Conservation (phyloP, 2,329 filamentous ascomycete species). For the Venturiaceae sp. region DNA sequence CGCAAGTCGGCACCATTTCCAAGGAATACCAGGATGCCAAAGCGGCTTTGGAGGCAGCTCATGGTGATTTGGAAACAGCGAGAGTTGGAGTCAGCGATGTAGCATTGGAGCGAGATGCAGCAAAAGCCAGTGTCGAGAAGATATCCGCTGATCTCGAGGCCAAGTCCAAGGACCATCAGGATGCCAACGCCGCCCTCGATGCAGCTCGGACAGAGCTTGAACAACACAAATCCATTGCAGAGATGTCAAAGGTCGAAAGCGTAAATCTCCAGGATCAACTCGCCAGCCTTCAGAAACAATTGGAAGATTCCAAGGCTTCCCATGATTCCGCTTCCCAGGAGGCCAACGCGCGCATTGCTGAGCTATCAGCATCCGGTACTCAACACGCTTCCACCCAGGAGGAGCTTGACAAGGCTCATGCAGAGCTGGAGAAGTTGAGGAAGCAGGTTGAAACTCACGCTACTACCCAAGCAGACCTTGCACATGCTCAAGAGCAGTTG, state of each 20-base stretch:
- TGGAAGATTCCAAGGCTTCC: neutral
- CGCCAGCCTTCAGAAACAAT: neutral
- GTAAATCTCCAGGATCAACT: neutral
- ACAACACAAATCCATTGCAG: neutral
- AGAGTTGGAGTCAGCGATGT: neutral
- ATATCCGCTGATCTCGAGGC: neutral
- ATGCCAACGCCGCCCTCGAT: neutral
- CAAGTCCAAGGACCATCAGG: neutral
- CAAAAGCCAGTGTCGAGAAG: neutral
- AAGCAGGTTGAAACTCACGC: neutral
- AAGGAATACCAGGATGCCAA: conserved; percentile 1
- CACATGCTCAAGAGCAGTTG: neutral
- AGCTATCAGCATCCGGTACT: neutral
- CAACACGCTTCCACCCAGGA: neutral
- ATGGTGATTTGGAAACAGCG: conserved; percentile 4
- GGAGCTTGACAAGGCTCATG: neutral
- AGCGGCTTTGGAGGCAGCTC: neutral
- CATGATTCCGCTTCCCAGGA: neutral
- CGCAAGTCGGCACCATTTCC: neutral
- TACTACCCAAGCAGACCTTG: neutral
- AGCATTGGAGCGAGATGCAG: neutral
- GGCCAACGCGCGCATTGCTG: neutral
- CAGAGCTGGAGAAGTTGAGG: neutral
- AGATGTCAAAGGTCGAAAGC: neutral
- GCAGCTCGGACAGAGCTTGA: neutral